phyloP scores from a whole-genome alignment of 2,329 filamentous ascomycete species.

The Lecanicillium sp. region DNA sequence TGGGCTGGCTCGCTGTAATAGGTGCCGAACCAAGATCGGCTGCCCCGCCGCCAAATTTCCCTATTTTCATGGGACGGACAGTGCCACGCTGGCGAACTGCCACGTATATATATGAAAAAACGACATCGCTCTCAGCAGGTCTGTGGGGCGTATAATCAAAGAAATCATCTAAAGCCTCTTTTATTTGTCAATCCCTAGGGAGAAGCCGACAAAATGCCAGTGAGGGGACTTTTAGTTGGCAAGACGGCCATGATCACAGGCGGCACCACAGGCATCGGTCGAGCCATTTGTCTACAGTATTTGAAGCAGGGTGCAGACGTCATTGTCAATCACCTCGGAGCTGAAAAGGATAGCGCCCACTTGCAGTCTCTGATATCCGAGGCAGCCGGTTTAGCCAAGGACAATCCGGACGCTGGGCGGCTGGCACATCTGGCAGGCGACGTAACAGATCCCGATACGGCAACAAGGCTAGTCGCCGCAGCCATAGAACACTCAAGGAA shows the following conservation, averaged over 20 bases:
- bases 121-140: too few relatives aligned
- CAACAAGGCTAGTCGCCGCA: conserved; percentile 55
- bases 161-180: too few relatives aligned
- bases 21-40: too few relatives aligned
- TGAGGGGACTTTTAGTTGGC: conserved; percentile 51
- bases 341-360: conserved; percentile 41
- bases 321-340: conserved; percentile 71
- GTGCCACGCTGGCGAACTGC: too few relatives aligned
- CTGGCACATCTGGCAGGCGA: conserved; percentile 69
- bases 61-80: too few relatives aligned
- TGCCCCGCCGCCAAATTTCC: too few relatives aligned
- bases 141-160: too few relatives aligned
- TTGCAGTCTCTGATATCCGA: conserved; percentile 45
- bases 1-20: too few relatives aligned
- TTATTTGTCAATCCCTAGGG: too few relatives aligned
- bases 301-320: conserved; percentile 71
- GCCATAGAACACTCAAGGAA: conserved; percentile 54
- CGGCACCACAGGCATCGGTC: conserved; percentile 78
- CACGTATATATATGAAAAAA: too few relatives aligned
- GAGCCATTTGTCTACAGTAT: conserved; percentile 76
- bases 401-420: conserved; percentile 38
- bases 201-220: conserved; percentile 35
- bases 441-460: conserved; percentile 67
- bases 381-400: conserved; percentile 36
- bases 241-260: conserved; percentile 85